Conservation (phyloP, 1,139 yeast species). For the Suhomyces chickasaworum region DNA sequence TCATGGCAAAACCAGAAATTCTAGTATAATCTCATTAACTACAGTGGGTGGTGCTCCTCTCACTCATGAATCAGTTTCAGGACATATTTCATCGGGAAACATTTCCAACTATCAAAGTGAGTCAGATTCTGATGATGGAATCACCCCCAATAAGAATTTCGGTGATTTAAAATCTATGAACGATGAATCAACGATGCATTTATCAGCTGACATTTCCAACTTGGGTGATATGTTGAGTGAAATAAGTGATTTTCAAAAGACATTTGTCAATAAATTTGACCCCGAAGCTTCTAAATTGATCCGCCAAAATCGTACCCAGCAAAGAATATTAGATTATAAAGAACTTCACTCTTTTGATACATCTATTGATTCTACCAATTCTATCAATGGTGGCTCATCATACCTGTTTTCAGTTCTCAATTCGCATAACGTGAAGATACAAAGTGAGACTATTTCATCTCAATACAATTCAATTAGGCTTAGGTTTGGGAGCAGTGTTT, state of each 20-base stretch:
- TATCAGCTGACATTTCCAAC: slow-evolving; percentile 6
- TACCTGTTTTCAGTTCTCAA: slow-evolving; percentile 5
- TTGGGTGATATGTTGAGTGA: slow-evolving; percentile 32
- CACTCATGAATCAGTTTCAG: slow-evolving; percentile 5
- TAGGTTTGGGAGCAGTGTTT: slow-evolving; percentile 31
- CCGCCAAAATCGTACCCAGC: slow-evolving; percentile 35
- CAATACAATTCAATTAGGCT: slow-evolving; percentile 44
- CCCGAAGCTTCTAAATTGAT: slow-evolving; percentile 7
- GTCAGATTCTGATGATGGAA: slow-evolving; percentile 33
- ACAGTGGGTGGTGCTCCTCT: background rate
- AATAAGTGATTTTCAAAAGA: slow-evolving; percentile 35
- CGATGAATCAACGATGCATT: slow-evolving; percentile 5
- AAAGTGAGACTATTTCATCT: slow-evolving; percentile 39
- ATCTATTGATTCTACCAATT: background rate
- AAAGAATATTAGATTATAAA: slow-evolving; percentile 38
- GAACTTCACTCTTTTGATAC: slow-evolving; percentile 25
- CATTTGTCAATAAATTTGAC: slow-evolving; percentile 29
- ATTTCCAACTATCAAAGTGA: slow-evolving; percentile 28
- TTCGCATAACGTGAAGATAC: slow-evolving; percentile 30
- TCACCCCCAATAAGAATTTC: slow-evolving; percentile 9
- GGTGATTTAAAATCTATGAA: slow-evolving; percentile 3
- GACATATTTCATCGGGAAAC: slow-evolving; percentile 1
- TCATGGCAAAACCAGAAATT: background rate
- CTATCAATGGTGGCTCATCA: no score
- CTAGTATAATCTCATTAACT: background rate